Conservation (phyloP, 768 basidiomycete species). For the Chlorophyllum brunneum region DNA sequence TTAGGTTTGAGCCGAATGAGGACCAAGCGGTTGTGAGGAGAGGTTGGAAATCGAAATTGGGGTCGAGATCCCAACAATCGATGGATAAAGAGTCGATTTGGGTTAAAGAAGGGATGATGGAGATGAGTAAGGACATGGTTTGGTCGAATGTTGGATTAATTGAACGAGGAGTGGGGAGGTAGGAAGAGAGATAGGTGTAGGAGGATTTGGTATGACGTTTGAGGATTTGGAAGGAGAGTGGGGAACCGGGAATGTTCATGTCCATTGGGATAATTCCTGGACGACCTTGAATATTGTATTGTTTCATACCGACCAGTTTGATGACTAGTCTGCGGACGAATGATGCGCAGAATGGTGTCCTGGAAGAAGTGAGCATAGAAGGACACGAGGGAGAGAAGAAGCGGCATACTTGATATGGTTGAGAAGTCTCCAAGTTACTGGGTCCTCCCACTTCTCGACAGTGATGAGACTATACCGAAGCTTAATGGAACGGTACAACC, state of each 20-base stretch:
- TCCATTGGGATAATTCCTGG: not conserved
- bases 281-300: not conserved
- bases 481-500: conserved; percentile 29
- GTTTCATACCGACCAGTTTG: not conserved
- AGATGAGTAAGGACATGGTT: conserved; percentile 18
- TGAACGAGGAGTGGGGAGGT: not conserved
- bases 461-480: conserved; percentile 23
- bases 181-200: not conserved
- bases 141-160: not conserved
- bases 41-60: conserved; percentile 23
- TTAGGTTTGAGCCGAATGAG: conserved; percentile 33
- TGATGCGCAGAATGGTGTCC: conserved; percentile 20
- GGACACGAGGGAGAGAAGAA: not conserved
- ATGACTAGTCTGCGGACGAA: not conserved
- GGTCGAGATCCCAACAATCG: conserved; percentile 35
- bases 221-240: not conserved
- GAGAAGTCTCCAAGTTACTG: conserved; percentile 4
- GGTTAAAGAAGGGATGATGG: conserved; percentile 19
- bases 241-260: not conserved
- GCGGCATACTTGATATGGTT: not conserved
- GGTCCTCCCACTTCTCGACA: conserved; percentile 20
- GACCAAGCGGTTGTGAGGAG: conserved; percentile 37
- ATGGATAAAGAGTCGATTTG: conserved; percentile 28
- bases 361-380: conserved; percentile 12
- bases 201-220: not conserved